These are phyloP conservation scores for Botrytis aclada DNA, from an alignment of 2,329 filamentous ascomycete species.

Conservation along the genomic window DNA sequence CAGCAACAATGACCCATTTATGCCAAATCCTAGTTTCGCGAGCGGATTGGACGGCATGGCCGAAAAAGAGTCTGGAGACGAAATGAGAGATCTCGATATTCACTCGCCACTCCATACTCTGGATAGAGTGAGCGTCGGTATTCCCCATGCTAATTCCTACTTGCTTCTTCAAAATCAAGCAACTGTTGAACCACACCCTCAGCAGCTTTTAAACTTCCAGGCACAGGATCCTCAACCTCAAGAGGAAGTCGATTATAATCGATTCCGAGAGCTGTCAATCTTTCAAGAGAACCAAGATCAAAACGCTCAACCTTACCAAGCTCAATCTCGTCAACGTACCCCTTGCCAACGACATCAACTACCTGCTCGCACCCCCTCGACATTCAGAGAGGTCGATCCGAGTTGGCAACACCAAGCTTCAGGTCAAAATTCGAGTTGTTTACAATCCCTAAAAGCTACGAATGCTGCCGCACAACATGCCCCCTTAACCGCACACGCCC, in stretches of 20 bases:
- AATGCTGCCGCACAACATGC: not conserved
- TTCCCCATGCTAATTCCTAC: not conserved
- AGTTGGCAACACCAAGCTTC: not conserved
- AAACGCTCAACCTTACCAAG: not conserved
- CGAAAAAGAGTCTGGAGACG: not conserved
- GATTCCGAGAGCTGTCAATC: not conserved
- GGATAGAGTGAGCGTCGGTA: not conserved
- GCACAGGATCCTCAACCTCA: not conserved
- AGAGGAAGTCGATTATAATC: not conserved
- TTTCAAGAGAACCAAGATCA: not conserved
- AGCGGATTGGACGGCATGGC: not conserved
- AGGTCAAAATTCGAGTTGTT: not conserved
- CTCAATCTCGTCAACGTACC: not conserved
- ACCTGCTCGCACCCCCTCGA: not conserved
- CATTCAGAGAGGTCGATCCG: not conserved
- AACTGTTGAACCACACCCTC: not conserved
- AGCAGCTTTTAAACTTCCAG: not conserved
- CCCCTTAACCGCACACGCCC: not conserved
- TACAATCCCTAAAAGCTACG: not conserved
- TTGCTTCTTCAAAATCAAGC: not conserved
- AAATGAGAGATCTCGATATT: not conserved
- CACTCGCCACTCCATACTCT: not conserved
- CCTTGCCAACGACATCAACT: not conserved
- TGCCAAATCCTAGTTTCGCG: not conserved
- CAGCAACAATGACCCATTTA: not conserved